Conservation (phyloP, 2,329 filamentous ascomycete species). For the Teratosphaeria viscida region DNA sequence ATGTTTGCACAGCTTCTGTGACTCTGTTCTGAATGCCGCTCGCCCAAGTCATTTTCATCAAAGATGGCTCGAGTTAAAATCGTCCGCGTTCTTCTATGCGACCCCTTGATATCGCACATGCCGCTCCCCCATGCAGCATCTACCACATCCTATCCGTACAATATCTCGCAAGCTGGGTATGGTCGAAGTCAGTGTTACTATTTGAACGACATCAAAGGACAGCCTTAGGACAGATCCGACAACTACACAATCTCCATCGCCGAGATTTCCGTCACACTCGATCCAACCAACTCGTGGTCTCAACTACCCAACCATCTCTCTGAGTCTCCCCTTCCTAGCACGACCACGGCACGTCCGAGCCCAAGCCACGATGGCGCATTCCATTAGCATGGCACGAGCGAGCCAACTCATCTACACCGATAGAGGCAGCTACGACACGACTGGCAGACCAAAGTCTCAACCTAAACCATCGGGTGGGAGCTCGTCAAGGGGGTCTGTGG, state of each 20-base stretch:
- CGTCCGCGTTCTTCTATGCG: not conserved
- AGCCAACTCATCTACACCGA: no score
- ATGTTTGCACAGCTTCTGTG: not conserved
- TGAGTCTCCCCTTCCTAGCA: no score
- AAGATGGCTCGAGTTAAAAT: not conserved
- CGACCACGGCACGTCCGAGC: no score
- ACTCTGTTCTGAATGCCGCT: not conserved
- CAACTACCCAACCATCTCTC: no score
- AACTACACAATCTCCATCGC: no score
- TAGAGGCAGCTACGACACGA: not conserved
- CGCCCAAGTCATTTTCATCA: not conserved
- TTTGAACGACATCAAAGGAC: no score
- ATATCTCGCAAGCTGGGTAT: not conserved
- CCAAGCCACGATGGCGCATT: no score
- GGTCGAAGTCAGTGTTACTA: not conserved
- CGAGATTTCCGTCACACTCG: no score
- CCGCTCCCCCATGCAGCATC: not conserved
- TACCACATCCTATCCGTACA: not conserved
- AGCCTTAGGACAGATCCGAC: no score
- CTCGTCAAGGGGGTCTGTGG: not conserved
- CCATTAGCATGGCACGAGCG: no score
- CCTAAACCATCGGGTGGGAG: not conserved
- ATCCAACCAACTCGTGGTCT: no score
- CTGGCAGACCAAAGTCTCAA: not conserved
- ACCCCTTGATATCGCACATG: not conserved